Conservation (phyloP, 257 asterid species). For the Coffea eugenioides region DNA sequence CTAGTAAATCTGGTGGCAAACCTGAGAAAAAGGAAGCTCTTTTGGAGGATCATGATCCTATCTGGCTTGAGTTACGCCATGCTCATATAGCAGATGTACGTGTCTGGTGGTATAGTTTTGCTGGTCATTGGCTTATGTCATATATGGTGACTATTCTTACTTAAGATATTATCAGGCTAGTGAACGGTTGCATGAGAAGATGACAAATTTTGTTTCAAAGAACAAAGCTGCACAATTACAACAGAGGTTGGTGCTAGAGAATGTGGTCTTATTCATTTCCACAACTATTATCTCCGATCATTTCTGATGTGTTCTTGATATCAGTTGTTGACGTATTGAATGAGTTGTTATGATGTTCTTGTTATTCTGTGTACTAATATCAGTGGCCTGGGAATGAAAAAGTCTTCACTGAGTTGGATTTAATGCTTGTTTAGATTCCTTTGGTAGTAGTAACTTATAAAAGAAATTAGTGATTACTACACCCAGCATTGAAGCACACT, state of each 20-base stretch:
- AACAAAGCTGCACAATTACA: conserved; percentile 98
- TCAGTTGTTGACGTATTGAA: background rate
- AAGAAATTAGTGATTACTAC: background rate
- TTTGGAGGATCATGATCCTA: conserved; percentile 87
- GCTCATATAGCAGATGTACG: conserved; percentile 89
- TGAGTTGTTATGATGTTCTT: background rate
- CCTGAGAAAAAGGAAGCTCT: conserved; percentile 85
- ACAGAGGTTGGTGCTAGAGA: conserved; percentile 63
- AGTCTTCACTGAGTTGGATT: background rate
- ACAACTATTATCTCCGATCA: background rate
- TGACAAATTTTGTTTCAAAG: conserved; percentile 78
- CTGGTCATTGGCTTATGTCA: conserved; percentile 11
- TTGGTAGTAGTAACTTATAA: background rate
- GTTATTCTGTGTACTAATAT: background rate
- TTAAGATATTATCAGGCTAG: conserved; percentile 64
- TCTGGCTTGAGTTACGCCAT: conserved; percentile 96
- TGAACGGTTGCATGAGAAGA: conserved; percentile 78
- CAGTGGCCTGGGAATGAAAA: background rate
- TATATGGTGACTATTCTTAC: conserved; percentile 22
- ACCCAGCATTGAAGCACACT: background rate
- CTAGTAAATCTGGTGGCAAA: conserved; percentile 78
- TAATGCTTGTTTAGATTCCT: background rate
- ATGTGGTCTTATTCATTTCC: background rate
- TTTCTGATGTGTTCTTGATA: background rate
- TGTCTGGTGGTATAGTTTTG: conserved; percentile 17